Evolutionary conservation across 2,329 filamentous ascomycete genomes (phyloP), one percentile per base, ranked within the genome.

Genomic region (Talaromyces sp.): DNA sequence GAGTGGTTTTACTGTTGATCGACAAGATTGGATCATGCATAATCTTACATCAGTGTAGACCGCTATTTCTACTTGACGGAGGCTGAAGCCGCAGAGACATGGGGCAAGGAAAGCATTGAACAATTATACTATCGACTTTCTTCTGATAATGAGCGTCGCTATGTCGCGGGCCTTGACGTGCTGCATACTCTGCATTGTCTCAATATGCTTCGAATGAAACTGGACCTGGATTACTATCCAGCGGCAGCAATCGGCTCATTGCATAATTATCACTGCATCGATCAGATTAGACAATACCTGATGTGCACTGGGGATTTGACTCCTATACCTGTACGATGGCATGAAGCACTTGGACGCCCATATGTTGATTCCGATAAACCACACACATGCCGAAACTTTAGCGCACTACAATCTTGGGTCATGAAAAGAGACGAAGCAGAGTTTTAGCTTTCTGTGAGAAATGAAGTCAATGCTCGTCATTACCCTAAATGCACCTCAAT

Each of bases 361-460:
- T 54, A 35, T 54, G 31, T 54, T 7, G 22, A 54, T 14, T 24
- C 27, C n/a, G 57, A 24, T 14, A 45, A 45, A 19, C 14, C 24
- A 10, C 57, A 59, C 24, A 59, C 57, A 14, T 59, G 57, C n/a
- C 37, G 57, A 13, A 45, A 59, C n/a, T 59, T 59, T 11, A 33
- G 35, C 22, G 9, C n/a, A 10, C 45, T 49, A 49, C 45, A 49
- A 19, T 9, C 14, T 1, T 49, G 45, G 45, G 45, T 49, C 27
- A 31, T 31, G 27, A 31, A 31, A 1, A 31, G 27, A 31, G 27
- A 31, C 27, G 27, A 31, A 31, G 27, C 27, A 8, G 27, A 31
- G 27, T 31, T 31, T 31, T 31, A 31, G 27, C 27, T 31, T 31
- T 31, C 27, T 31, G 6, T 31, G 27, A 31, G 27, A 31, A 31